These are phyloP conservation scores for Leptographium wingfieldii DNA, from an alignment of 2,329 filamentous ascomycete species.

Conservation along the genomic window DNA sequence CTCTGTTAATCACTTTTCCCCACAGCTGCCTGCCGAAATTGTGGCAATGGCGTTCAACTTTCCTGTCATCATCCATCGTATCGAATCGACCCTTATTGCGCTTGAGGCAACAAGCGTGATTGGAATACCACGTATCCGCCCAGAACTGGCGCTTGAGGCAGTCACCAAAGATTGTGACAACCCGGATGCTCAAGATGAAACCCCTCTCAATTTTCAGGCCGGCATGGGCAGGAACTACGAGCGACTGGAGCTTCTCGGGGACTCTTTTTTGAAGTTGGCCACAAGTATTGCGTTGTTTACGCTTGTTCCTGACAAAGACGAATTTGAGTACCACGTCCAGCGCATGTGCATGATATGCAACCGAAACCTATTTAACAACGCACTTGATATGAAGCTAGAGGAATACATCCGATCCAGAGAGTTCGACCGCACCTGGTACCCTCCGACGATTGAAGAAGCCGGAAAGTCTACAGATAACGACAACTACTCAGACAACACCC, in stretches of 20 bases:
- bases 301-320: slow-evolving; percentile 61
- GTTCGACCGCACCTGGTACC: slow-evolving; percentile 86
- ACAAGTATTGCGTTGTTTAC: slow-evolving; percentile 82
- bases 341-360: slow-evolving; percentile 91
- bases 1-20: slow-evolving; percentile 10
- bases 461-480: not conserved
- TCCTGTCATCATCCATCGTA: slow-evolving; percentile 70
- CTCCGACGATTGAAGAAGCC: slow-evolving; percentile 30
- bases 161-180: slow-evolving; percentile 89
- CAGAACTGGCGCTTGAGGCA: slow-evolving; percentile 69
- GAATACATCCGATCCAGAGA: slow-evolving; percentile 72
- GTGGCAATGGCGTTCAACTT: slow-evolving; percentile 64
- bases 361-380: slow-evolving; percentile 71
- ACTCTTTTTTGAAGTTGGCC: slow-evolving; percentile 90
- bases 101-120: slow-evolving; percentile 60
- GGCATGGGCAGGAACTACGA: slow-evolving; percentile 96
- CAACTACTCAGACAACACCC: not conserved
- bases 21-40: slow-evolving; percentile 53
- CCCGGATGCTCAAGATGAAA: slow-evolving; percentile 55
- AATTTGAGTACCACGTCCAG: slow-evolving; percentile 79
- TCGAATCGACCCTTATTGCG: slow-evolving; percentile 72
- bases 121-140: slow-evolving; percentile 44
- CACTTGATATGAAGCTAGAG: slow-evolving; percentile 50
- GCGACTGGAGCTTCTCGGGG: slow-evolving; percentile 82
- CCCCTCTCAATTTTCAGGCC: slow-evolving; percentile 60